Percentiles rank a stretch among this genome's conserved stretches.
Evolutionary conservation across 257 asterid genomes (phyloP).

Genomic region (Rehmannia glutinosa): DNA sequence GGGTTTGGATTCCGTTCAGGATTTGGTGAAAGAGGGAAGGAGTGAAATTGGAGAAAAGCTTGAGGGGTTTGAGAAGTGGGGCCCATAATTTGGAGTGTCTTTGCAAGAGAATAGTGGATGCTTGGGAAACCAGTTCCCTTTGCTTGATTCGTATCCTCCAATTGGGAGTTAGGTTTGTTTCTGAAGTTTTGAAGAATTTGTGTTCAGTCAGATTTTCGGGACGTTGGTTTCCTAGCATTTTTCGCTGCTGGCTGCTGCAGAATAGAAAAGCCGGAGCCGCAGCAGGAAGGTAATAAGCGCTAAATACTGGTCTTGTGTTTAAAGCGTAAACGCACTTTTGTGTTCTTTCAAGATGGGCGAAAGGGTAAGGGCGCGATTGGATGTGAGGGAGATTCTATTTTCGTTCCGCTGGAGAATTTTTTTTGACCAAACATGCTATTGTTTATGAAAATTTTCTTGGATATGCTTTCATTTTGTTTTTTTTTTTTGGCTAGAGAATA

Average conservation of each 20-base stretch:
- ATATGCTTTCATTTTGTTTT: too few relatives aligned
- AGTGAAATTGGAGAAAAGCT: constrained; percentile 39
- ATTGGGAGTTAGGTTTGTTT: constrained; percentile 15
- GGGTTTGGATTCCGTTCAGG: constrained; percentile 41
- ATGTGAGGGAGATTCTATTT: too few relatives aligned
- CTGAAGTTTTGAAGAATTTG: constrained; percentile 30
- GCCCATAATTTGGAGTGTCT: constrained; percentile 63
- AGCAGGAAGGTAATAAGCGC: too few relatives aligned
- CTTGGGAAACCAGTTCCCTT: constrained; percentile 52
- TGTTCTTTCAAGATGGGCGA: too few relatives aligned
- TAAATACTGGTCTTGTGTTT: too few relatives aligned
- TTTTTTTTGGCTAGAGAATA: too few relatives aligned
- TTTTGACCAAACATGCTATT: too few relatives aligned
- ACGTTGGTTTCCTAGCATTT: constrained; percentile 19
- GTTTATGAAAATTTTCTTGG: too few relatives aligned
- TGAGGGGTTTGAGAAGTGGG: constrained; percentile 55
- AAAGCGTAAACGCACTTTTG: too few relatives aligned
- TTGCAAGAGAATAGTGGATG: constrained; percentile 60
- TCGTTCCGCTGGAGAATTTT: too few relatives aligned
- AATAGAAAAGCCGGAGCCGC: not conserved
- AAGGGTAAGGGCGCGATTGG: too few relatives aligned
- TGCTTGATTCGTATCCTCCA: constrained; percentile 63
- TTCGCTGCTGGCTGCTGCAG: not conserved
- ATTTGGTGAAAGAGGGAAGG: constrained; percentile 58
- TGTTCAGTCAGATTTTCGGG: not conserved